A percentile compares a stretch with the other conserved stretches of the same genome.
These are phyloP conservation scores for Aureobasidium sp. DNA, from an alignment of 2,329 filamentous ascomycete species.

Conservation along the genomic window DNA sequence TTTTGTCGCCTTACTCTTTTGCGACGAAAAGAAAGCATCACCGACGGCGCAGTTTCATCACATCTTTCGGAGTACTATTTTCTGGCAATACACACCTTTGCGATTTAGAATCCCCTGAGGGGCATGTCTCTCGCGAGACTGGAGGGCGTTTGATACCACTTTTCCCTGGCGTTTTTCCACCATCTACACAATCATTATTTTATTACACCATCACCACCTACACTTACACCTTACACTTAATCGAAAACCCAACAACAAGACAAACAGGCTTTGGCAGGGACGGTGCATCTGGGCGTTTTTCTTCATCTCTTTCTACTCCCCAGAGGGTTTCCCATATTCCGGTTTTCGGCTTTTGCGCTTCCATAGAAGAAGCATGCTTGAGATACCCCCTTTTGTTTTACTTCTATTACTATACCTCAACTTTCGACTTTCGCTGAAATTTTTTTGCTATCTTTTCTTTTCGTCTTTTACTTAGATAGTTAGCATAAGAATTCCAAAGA, in stretches of 20 bases:
- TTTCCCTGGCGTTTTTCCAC: background rate
- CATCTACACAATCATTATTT: background rate
- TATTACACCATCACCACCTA: background rate
- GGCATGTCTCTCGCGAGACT: slow-evolving; percentile 6
- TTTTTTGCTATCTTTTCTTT: background rate
- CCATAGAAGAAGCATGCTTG: background rate
- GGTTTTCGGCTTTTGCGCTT: background rate
- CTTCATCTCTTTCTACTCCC: background rate
- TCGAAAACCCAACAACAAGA: background rate
- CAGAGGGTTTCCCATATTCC: background rate
- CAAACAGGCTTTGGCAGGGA: background rate
- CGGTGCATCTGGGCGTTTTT: background rate
- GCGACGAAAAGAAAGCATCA: background rate
- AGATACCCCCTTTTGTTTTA: background rate
- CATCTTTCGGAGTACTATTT: background rate
- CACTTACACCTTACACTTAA: background rate
- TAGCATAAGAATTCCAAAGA: background rate
- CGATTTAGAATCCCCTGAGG: background rate
- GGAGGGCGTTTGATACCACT: slow-evolving; percentile 9
- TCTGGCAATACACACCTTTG: background rate
- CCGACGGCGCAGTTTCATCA: background rate
- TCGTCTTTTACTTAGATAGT: background rate
- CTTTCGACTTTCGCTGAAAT: background rate
- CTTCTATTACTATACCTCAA: background rate
- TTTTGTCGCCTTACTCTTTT: background rate